Conservation (phyloP, 225 moss, liverwort and hornwort genomes). For the Anthoceros angustus region DNA sequence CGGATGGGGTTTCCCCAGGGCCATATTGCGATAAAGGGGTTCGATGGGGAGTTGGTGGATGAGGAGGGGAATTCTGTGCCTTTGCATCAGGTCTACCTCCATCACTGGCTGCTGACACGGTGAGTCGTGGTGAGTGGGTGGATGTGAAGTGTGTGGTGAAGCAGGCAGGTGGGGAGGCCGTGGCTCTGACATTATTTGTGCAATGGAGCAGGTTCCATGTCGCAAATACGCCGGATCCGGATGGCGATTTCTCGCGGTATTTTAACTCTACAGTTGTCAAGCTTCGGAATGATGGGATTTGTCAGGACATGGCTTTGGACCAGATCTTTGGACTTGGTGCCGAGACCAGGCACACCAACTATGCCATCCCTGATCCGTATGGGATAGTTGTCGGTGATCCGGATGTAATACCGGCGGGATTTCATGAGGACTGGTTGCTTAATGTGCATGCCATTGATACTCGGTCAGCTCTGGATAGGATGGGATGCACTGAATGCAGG, state of each 20-base stretch:
- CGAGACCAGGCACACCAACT: slow-evolving; percentile 3
- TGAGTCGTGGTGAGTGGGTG: background rate
- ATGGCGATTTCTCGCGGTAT: background rate
- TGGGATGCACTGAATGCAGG: slow-evolving; percentile 11
- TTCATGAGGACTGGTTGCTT: background rate
- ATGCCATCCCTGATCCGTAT: slow-evolving; percentile 4
- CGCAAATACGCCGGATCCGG: background rate
- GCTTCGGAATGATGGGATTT: slow-evolving; percentile 2
- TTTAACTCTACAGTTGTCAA: too few relatives aligned
- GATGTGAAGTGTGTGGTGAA: background rate
- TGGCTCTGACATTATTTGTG: background rate
- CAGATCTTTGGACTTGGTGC: background rate
- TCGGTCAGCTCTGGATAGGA: background rate
- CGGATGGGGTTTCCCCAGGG: background rate
- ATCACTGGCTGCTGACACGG: slow-evolving; percentile 2
- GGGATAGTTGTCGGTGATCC: background rate
- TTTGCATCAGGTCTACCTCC: slow-evolving; percentile 5
- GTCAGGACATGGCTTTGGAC: background rate
- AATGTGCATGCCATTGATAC: slow-evolving; percentile 11
- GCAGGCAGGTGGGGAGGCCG: background rate
- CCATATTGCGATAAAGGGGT: background rate
- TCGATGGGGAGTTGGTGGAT: slow-evolving; percentile 6
- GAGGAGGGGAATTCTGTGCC: slow-evolving; percentile 4
- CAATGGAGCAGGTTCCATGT: background rate
- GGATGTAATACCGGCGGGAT: background rate